phyloP scores from a whole-genome alignment of 108 stramenopile species.

The Mediolabrus comicus region DNA sequence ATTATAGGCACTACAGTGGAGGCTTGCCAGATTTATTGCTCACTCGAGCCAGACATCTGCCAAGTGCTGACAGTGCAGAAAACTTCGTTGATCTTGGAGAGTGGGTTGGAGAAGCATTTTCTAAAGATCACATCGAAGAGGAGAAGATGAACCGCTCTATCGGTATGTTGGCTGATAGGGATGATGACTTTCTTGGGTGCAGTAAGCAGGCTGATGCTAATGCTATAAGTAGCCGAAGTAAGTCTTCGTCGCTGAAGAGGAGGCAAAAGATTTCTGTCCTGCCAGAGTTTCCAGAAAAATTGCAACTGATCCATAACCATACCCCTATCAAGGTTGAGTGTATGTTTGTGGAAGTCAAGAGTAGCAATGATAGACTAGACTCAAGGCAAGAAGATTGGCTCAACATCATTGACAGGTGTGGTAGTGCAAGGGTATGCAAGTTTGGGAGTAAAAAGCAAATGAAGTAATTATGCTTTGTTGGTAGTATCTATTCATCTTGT shows the following conservation, averaged over 20 bases:
- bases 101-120: slow-evolving; percentile 81
- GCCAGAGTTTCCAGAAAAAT: slow-evolving; percentile 43
- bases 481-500: neutral
- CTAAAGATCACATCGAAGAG: slow-evolving; percentile 24
- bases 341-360: slow-evolving; percentile 85
- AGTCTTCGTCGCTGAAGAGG: slow-evolving; percentile 5
- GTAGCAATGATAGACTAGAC: slow-evolving; percentile 77
- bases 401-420: slow-evolving; percentile 61
- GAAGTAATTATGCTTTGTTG: neutral
- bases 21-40: slow-evolving; percentile 78
- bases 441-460: slow-evolving; percentile 43
- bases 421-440: slow-evolving; percentile 79
- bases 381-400: slow-evolving; percentile 86
- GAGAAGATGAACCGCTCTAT: slow-evolving; percentile 1
- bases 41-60: slow-evolving; percentile 31
- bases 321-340: slow-evolving; percentile 52
- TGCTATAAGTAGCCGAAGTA: slow-evolving; percentile 17
- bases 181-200: slow-evolving; percentile 83
- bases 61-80: slow-evolving; percentile 11
- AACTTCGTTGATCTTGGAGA: slow-evolving; percentile 66
- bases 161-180: slow-evolving; percentile 56
- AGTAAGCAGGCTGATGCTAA: slow-evolving; percentile 64
- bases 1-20: slow-evolving; percentile 84
- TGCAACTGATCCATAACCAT: slow-evolving; percentile 48
- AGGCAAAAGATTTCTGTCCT: neutral